phyloP scores from a whole-genome alignment of 164 flowering plant species.

The Vitis cinerea region DNA sequence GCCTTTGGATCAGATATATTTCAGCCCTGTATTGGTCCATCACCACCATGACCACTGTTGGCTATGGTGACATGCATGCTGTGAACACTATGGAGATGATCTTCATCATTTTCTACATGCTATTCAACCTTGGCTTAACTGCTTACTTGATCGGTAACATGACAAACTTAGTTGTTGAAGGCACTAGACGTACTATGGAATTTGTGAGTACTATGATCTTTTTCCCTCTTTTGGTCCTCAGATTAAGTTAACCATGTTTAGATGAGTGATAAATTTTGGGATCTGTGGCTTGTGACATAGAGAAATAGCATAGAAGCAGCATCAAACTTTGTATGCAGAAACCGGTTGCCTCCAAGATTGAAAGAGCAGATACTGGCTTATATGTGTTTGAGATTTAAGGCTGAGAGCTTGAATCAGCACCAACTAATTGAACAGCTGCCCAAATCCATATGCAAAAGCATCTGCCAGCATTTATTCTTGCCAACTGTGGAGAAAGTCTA shows the following conservation, averaged over 20 bases:
- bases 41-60: conserved; percentile 94
- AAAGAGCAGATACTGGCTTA: conserved; percentile 83
- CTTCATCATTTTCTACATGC: conserved; percentile 87
- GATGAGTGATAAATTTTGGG: neutral
- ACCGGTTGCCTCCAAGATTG: conserved; percentile 68
- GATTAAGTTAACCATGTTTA: neutral
- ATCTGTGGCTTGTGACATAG: conserved; percentile 32
- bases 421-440: conserved; percentile 84
- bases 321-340: conserved; percentile 73
- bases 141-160: conserved; percentile 96
- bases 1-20: conserved; percentile 65
- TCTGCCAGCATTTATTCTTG: conserved; percentile 72
- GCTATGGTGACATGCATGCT: conserved; percentile 95
- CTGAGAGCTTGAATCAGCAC: conserved; percentile 88
- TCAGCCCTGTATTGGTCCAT: conserved; percentile 87
- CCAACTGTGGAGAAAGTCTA: conserved; percentile 75
- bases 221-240: neutral
- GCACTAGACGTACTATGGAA: conserved; percentile 94
- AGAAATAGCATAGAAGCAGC: conserved; percentile 90
- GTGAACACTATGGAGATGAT: conserved; percentile 82
- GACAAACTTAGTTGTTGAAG: conserved; percentile 95
- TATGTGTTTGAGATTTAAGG: conserved; percentile 85
- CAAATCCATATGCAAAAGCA: conserved; percentile 77
- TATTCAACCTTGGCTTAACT: conserved; percentile 87
- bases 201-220: conserved; percentile 51